phyloP scores from a whole-genome alignment of 805 yeast genomes.

The Vanderwaltozyma verrucispora region DNA sequence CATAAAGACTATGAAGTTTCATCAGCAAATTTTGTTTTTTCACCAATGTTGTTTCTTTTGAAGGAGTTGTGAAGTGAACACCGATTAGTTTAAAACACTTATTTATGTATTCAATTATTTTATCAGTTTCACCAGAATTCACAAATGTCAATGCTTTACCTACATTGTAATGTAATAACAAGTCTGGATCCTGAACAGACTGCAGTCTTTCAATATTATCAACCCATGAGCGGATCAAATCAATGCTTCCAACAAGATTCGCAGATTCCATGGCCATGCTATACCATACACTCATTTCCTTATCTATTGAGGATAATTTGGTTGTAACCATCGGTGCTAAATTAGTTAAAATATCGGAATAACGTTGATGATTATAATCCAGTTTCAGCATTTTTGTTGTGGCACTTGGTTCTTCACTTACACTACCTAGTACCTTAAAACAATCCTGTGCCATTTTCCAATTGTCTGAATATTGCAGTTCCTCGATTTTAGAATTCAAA shows the following conservation, averaged over 20 bases:
- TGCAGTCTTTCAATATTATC: constrained; percentile 35
- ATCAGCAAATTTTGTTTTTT: constrained; percentile 40
- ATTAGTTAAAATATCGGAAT: constrained; percentile 51
- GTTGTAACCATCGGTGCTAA: constrained; percentile 37
- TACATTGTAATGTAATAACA: constrained; percentile 48
- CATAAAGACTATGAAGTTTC: constrained; percentile 51
- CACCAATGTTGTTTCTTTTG: constrained; percentile 40
- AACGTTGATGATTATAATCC: constrained; percentile 64
- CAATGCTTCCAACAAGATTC: constrained; percentile 48
- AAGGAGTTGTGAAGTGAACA: constrained; percentile 38
- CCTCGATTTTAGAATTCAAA: constrained; percentile 64
- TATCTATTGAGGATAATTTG: constrained; percentile 28
- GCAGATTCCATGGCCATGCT: constrained; percentile 68
- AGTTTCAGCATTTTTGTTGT: constrained; percentile 58
- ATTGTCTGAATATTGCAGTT: constrained; percentile 73
- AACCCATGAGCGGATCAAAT: constrained; percentile 49
- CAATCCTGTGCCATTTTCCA: constrained; percentile 87
- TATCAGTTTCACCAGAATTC: constrained; percentile 24
- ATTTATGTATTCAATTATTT: constrained; percentile 34
- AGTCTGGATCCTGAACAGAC: constrained; percentile 39
- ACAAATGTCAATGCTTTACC: constrained; percentile 53
- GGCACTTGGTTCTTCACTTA: constrained; percentile 25
- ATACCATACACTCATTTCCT: constrained; percentile 39
- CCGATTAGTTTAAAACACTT: constrained; percentile 54
- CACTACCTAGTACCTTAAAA: constrained; percentile 51